Base-by-base conservation (phyloP, 768 basidiomycete genomes). In the Neoboletus brunneissimus region DNA sequence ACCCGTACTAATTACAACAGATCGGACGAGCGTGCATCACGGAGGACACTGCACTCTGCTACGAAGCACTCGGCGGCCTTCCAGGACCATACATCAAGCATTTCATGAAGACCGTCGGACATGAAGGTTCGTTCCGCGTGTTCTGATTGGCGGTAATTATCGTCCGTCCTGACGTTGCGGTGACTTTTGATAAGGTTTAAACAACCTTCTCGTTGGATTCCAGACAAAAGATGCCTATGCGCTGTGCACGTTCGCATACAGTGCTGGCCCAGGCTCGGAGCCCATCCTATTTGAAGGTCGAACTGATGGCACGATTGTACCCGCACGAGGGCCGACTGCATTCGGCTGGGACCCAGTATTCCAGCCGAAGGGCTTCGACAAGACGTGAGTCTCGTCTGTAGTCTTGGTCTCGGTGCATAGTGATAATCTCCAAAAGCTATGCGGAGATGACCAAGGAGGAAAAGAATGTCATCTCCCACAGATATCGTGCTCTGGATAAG, bases 81-180 rank as follows among this genome's bases (percentile, higher is more conserved):
- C 97, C 97, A 2, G 97, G 97, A 0, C 96, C 96, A 0, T 99
- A 96, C 74, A 95, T 99, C 79, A 99, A 99, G 66, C 79, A 91
- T 60, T 99, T 99, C 72, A 75, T 98, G 72, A 79, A 80, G 43
- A 80, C 79, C 25, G 72, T 98, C 6, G 96, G 96, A 2, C 91
- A 93, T 68, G 86, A 91, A 59, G 96, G 96, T 76, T 53, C 51
- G 77, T 61, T 34, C 16, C 12, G 25, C 38, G 50, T 3, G 51
- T 37, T 37, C 22, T 37, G 56, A 34, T 46, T 16, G 18, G 4
- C 11, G n/a, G n/a, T 4, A 8, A 13, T 12, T n/a, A 29, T 29
- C 53, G 37, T 25, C 32, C 10, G 22, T 20, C 25, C 16, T 48
- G 18, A 51, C n/a, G n/a, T 31, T 23, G 18, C 22, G 22, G 18